These are phyloP conservation scores for Drosera spatulata DNA, from an alignment of 179 eudicot genomes.

Conservation along the genomic window DNA sequence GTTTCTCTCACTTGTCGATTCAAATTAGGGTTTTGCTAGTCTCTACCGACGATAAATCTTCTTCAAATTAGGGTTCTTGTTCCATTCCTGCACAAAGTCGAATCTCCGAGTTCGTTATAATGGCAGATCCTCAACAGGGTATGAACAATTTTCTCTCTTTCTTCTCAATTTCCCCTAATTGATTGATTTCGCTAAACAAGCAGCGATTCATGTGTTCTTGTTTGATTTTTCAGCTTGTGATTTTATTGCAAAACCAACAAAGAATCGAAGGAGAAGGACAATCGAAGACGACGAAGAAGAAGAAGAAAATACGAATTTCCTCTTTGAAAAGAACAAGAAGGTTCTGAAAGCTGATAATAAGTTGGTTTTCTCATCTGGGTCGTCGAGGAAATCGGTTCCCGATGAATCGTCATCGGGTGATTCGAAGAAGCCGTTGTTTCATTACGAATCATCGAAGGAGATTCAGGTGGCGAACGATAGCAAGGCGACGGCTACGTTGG, in stretches of 20 bases:
- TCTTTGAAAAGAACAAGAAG: slow-evolving; percentile 31
- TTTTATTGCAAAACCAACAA: slow-evolving; percentile 65
- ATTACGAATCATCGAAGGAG: slow-evolving; percentile 70
- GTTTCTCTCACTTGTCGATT: no score
- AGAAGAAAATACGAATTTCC: slow-evolving; percentile 20
- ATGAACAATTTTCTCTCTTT: no score
- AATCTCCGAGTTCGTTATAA: no score
- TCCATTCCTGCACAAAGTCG: no score
- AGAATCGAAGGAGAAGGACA: slow-evolving; percentile 63
- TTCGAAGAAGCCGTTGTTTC: slow-evolving; percentile 32
- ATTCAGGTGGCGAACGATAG: slow-evolving; percentile 70
- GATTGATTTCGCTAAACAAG: no score
- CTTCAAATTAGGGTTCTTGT: no score
- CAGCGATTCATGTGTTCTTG: no score
- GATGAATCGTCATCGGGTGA: slow-evolving; percentile 31
- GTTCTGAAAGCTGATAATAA: slow-evolving; percentile 36
- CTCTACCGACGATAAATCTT: no score
- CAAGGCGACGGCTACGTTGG: slow-evolving; percentile 85
- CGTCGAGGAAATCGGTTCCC: slow-evolving; percentile 22
- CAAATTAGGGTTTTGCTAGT: no score
- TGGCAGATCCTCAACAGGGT: no score
- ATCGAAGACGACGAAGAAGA: slow-evolving; percentile 34
- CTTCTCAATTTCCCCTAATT: no score
- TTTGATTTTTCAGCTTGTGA: slow-evolving; percentile 92
- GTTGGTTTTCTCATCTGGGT: slow-evolving; percentile 51